A percentile compares a stretch with the other conserved stretches of the same genome.
Conservation (phyloP, 2,329 filamentous ascomycete genomes). For the Periglandula ipomoeae region DNA sequence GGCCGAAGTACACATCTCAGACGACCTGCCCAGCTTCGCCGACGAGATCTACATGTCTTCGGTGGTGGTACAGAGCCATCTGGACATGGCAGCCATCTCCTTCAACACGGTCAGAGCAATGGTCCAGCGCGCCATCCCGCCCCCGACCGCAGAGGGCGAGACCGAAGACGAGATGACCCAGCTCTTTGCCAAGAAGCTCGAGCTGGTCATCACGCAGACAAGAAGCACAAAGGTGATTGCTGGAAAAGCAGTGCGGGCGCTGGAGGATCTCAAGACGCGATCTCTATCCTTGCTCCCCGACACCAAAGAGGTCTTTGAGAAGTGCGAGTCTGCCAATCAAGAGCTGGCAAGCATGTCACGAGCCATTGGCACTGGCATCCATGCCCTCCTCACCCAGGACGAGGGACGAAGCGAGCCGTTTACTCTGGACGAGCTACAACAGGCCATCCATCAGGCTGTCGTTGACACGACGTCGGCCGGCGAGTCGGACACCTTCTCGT, state of each 20-base stretch:
- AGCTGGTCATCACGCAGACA: constrained; percentile 63
- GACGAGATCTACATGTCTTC: constrained; percentile 73
- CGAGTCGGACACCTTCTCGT: constrained; percentile 61
- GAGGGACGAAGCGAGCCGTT: constrained; percentile 62
- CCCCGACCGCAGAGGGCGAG: constrained; percentile 16
- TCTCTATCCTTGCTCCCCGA: constrained; percentile 65
- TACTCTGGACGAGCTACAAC: constrained; percentile 57
- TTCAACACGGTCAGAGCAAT: constrained; percentile 55
- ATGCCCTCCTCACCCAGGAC: constrained; percentile 54
- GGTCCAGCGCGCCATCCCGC: constrained; percentile 55
- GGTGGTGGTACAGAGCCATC: constrained; percentile 66
- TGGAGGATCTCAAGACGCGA: constrained; percentile 68
- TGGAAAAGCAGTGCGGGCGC: constrained; percentile 64
- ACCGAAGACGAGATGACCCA: constrained; percentile 56
- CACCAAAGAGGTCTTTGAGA: constrained; percentile 59
- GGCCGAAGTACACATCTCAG: constrained; percentile 67
- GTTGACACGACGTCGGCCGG: constrained; percentile 38
- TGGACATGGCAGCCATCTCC: constrained; percentile 66
- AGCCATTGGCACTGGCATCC: constrained; percentile 56
- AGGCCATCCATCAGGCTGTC: constrained; percentile 47
- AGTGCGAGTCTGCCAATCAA: constrained; percentile 54
- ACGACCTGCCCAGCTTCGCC: constrained; percentile 62
- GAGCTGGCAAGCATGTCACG: constrained; percentile 59
- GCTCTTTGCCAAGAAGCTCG: constrained; percentile 61
- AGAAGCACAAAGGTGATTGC: constrained; percentile 77